phyloP scores from a whole-genome alignment of 148 eudicot genomes.

The Vaccinium corymbosum region DNA sequence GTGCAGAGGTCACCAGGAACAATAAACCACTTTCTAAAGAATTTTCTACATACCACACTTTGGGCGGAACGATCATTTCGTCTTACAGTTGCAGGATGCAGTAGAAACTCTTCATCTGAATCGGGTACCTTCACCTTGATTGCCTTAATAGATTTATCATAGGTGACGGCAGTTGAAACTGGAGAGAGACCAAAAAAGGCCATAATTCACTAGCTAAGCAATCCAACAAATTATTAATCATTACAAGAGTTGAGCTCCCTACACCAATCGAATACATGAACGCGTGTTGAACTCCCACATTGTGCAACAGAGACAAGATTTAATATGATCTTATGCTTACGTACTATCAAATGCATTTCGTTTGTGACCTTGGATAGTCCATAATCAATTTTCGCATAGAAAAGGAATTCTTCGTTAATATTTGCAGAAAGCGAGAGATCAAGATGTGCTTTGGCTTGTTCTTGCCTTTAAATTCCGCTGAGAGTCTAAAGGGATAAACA shows the following conservation, averaged over 20 bases:
- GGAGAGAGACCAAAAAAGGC: slow-evolving; percentile 12
- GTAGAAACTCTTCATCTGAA: slow-evolving; percentile 84
- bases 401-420: not conserved
- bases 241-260: not conserved
- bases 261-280: not conserved
- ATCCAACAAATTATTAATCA: not conserved
- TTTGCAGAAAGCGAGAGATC: not conserved
- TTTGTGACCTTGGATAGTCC: no score
- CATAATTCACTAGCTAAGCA: not conserved
- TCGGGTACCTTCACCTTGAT: slow-evolving; percentile 94
- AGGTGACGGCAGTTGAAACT: slow-evolving; percentile 93
- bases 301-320: not conserved
- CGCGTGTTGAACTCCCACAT: not conserved
- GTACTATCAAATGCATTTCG: not conserved
- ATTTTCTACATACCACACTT: slow-evolving; percentile 74
- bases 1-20: not conserved
- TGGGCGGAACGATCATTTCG: slow-evolving; percentile 97
- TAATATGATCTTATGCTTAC: not conserved
- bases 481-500: not conserved
- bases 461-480: not conserved
- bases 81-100: slow-evolving; percentile 96
- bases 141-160: slow-evolving; percentile 75
- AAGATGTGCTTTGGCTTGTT: not conserved
- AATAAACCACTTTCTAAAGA: not conserved
- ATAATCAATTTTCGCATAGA: not conserved